Percentiles rank a stretch among this genome's conserved stretches.
Conservation (phyloP, 768 basidiomycete genomes). For the Leucocoprinus leucothites region DNA sequence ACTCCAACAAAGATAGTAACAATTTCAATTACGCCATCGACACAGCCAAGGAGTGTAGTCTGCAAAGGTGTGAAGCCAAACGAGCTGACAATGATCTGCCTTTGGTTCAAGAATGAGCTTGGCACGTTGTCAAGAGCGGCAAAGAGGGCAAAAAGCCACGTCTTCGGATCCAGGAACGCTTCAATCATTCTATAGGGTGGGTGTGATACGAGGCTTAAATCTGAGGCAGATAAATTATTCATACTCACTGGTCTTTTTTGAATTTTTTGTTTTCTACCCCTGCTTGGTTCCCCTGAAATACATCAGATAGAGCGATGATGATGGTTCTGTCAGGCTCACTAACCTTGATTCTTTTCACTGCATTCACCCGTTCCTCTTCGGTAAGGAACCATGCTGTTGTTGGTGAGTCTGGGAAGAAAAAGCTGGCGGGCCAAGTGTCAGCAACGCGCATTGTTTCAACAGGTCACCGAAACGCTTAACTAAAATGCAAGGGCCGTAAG, state of each 20-base stretch:
- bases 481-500: too few relatives aligned
- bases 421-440: conserved; percentile 32
- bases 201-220: too few relatives aligned
- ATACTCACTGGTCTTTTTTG: conserved; percentile 70
- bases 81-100: conserved; percentile 58
- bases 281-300: conserved; percentile 62
- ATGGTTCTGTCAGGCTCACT: neutral
- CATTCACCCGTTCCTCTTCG: conserved; percentile 55
- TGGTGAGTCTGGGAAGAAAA: conserved; percentile 73
- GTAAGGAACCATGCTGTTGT: conserved; percentile 76
- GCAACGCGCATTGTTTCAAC: conserved; percentile 33
- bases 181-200: conserved; percentile 57
- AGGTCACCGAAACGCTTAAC: conserved; percentile 48
- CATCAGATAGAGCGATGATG: neutral
- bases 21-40: conserved; percentile 64
- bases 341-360: conserved; percentile 64
- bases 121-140: conserved; percentile 59
- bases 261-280: conserved; percentile 82
- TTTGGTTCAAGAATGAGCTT: conserved; percentile 63
- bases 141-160: conserved; percentile 75
- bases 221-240: too few relatives aligned
- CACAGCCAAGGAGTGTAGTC: conserved; percentile 68
- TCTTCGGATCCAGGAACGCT: conserved; percentile 65
- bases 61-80: conserved; percentile 64
- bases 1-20: conserved; percentile 69